phyloP scores from a whole-genome alignment of 495 filamentous ascomycete genomes.

The Hyaloscypha hepaticicola region DNA sequence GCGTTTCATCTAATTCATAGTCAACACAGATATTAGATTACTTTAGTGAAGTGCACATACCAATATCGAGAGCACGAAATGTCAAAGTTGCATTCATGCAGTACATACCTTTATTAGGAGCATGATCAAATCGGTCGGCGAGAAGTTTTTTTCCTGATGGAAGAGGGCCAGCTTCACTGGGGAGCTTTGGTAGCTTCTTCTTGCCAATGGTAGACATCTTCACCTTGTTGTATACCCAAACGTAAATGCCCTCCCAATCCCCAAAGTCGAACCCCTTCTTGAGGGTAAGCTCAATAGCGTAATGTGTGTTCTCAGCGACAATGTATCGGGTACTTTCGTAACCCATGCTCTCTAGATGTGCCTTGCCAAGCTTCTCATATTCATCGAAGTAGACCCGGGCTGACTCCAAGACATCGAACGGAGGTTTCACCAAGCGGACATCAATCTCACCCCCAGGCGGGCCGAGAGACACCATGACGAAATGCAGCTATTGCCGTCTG shows the following conservation, averaged over 20 bases:
- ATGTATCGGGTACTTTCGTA: not conserved
- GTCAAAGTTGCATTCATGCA: not conserved
- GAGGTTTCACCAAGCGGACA: conserved; percentile 10
- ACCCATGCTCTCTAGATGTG: not conserved
- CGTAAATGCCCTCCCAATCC: not conserved
- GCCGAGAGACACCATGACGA: conserved; percentile 5
- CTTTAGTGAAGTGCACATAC: not conserved
- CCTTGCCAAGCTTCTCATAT: conserved; percentile 10
- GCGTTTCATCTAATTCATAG: not conserved
- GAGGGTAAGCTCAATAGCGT: conserved; percentile 17
- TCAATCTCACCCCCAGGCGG: not conserved
- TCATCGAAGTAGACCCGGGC: conserved; percentile 5
- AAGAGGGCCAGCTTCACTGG: no score
- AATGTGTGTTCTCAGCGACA: conserved; percentile 5
- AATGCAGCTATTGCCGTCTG: not conserved
- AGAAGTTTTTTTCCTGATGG: not conserved
- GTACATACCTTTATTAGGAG: not conserved
- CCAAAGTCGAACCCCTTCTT: conserved; percentile 13
- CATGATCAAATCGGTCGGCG: not conserved
- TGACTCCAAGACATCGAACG: not conserved
- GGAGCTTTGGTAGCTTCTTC: not conserved
- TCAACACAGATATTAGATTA: not conserved
- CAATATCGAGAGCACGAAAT: not conserved
- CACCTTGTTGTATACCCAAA: not conserved
- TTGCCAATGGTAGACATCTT: not conserved